Conservation (phyloP, 2,329 filamentous ascomycete genomes). For the Zarea fungicola region DNA sequence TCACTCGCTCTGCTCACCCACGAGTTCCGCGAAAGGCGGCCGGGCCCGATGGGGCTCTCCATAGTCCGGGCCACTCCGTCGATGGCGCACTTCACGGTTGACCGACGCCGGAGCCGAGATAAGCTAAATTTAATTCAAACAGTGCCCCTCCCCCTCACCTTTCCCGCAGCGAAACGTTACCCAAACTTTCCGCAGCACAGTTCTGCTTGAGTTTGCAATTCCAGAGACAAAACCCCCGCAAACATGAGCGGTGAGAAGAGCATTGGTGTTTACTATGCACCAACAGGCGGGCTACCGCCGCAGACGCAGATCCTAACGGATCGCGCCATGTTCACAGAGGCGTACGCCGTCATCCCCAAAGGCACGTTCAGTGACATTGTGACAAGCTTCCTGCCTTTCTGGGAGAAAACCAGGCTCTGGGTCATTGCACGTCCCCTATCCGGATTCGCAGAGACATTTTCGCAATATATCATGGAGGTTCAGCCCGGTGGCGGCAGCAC, state of each 20-base stretch:
- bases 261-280: conserved; percentile 6
- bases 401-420: conserved; percentile 10
- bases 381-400: conserved; percentile 10
- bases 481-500: conserved; percentile 8
- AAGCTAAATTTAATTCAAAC: no score
- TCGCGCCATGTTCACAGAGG: conserved; percentile 12
- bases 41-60: no score
- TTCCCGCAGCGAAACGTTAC: no score
- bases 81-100: no score
- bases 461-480: conserved; percentile 12
- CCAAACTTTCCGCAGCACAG: no score
- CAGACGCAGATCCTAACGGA: conserved; percentile 11
- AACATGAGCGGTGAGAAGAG: conserved; percentile 2
- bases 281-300: conserved; percentile 6
- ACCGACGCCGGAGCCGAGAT: no score
- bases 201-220: no score
- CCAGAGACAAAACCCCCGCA: no score
- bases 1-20: no score
- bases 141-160: no score
- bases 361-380: conserved; percentile 11
- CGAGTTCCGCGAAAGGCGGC: no score
- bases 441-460: conserved; percentile 11
- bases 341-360: conserved; percentile 11
- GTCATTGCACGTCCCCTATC: conserved; percentile 10
- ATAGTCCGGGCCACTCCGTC: no score